A percentile compares a stretch with the other conserved stretches of the same genome.
These are phyloP conservation scores for Brasilioporus rufonigricans DNA, from an alignment of 768 basidiomycete genomes.

Conservation along the genomic window DNA sequence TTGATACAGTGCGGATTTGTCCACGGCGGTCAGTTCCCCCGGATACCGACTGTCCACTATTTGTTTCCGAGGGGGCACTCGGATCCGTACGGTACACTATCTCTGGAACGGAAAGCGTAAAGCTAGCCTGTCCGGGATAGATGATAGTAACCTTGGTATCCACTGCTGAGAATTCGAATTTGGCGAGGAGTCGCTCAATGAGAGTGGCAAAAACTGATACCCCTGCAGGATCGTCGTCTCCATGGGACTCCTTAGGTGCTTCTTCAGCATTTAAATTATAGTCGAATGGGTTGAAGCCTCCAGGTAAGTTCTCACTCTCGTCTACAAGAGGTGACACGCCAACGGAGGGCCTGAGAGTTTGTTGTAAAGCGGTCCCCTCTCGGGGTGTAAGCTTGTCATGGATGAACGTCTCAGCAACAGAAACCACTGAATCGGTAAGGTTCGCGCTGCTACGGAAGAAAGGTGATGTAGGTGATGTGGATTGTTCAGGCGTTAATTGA, in stretches of 20 bases:
- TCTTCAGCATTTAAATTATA: constrained; percentile 34
- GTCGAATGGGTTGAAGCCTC: constrained; percentile 61
- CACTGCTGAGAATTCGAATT: constrained; percentile 73
- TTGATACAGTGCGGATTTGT: constrained; percentile 46
- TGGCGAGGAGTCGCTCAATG: constrained; percentile 73
- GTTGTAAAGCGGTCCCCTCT: constrained; percentile 69
- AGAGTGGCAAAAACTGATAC: constrained; percentile 79
- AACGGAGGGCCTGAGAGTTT: constrained; percentile 58
- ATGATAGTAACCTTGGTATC: constrained; percentile 69
- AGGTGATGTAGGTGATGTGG: constrained; percentile 7
- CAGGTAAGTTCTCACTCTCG: constrained; percentile 53
- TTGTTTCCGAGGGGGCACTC: constrained; percentile 12
- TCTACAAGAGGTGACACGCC: constrained; percentile 29
- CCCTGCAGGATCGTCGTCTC: constrained; percentile 64
- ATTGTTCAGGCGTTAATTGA: constrained; percentile 37
- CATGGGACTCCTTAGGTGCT: constrained; percentile 22
- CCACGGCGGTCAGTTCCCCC: constrained; percentile 20
- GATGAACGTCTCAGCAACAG: constrained; percentile 84
- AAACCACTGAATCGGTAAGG: constrained; percentile 75
- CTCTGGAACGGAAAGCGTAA: constrained; percentile 57
- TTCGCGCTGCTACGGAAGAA: constrained; percentile 33
- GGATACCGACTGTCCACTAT: constrained; percentile 24
- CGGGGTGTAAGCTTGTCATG: constrained; percentile 72
- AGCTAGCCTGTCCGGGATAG: constrained; percentile 59
- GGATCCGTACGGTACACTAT: constrained; percentile 53